These are phyloP conservation scores for Candida coquimbonensis DNA, from an alignment of 805 yeast genomes.

Conservation along the genomic window DNA sequence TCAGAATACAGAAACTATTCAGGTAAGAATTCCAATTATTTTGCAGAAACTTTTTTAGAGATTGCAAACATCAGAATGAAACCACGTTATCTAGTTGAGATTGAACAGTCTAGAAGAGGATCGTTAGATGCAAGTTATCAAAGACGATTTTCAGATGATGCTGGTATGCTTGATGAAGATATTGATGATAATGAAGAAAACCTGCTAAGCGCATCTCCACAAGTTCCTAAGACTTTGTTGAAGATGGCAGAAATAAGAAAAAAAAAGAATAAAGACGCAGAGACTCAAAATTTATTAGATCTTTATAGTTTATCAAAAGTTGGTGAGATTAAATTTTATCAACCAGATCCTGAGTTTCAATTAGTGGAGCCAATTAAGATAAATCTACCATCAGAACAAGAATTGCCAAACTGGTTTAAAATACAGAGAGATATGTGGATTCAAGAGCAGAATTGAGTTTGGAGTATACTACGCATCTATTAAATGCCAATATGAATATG, in stretches of 20 bases:
- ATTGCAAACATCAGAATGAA: conserved; percentile 48
- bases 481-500: too few species aligned
- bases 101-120: conserved; percentile 4
- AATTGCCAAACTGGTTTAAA: conserved; percentile 73
- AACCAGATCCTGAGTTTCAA: conserved; percentile 13
- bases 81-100: conserved; percentile 1
- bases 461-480: too few species aligned
- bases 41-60: conserved; percentile 78
- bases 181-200: conserved; percentile 19
- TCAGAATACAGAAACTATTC: conserved; percentile 78
- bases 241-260: conserved; percentile 42
- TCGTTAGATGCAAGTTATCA: conserved; percentile 23
- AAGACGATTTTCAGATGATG: conserved; percentile 8
- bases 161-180: conserved; percentile 5
- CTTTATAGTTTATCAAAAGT: conserved; percentile 2
- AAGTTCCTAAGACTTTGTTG: conserved; percentile 55
- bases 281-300: conserved; percentile 5
- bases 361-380: conserved; percentile 18
- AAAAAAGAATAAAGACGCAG: conserved; percentile 20
- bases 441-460: conserved; percentile 16
- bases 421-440: conserved; percentile 65
- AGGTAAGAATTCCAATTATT: conserved; percentile 67
- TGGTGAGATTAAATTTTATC: conserved; percentile 15
- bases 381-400: conserved; percentile 47
- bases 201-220: conserved; percentile 54